Base-by-base conservation (phyloP, 129 eudicot species). In the Ambrosia trifida region DNA sequence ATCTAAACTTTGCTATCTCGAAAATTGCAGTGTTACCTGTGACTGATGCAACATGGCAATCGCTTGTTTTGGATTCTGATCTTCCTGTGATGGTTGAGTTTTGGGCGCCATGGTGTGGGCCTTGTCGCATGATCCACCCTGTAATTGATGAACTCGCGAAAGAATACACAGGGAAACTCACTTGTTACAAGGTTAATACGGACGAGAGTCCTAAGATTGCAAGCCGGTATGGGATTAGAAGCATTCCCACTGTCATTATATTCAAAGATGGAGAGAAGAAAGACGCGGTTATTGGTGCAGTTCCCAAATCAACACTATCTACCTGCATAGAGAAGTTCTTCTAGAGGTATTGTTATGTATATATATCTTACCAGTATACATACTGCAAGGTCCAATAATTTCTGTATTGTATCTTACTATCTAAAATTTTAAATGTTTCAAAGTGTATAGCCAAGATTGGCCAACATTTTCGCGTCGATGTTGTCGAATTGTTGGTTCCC, bases 51-150 rank as follows among this genome's bases (percentile, higher is more conserved):
- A 47, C 75, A 9, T 92, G 96, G 96, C 80, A 92, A 69, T 75
- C 87, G 40, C 86, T 69, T 35, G 96, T 92, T 16, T 69, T 92
- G 11, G 89, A 89, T 66, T 74, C 80, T 47, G 75, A 54, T 7
- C 38, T 66, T 30, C 90, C 98, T 0, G 96, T 94, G 31, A 43
- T 94, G 78, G 98, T 94, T 46, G 98, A 94, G 38, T 94, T 94
- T 67, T 94, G 98, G 98, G 98, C 98, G 11, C 98, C 98, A 14
- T 93, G 98, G 98, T 93, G 98, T 16, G 98, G 98, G 2, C 98
- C 98, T 3, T 94, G 98, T 82, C 88, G 92, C 52, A 94, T 94
- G 89, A 87, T 94, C 78, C 95, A 83, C 73, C 95, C 98, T 0
- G 80, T 87, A 36, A 85, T 94, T n/a, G 92, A 94, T 64, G 94